These are phyloP conservation scores for Patellaria atrata DNA, from an alignment of 495 filamentous ascomycete genomes.

Conservation along the genomic window DNA sequence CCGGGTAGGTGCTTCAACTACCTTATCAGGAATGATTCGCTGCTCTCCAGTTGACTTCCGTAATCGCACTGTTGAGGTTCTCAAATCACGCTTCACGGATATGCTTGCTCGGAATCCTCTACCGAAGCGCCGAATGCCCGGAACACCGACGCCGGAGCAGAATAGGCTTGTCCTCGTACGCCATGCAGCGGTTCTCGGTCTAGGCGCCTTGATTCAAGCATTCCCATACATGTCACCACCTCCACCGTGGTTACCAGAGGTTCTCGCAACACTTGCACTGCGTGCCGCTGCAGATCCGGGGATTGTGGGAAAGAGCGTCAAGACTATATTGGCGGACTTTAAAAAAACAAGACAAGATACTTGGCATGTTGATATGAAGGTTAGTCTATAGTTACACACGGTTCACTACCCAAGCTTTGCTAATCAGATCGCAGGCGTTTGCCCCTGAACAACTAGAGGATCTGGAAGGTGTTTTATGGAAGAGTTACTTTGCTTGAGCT, in stretches of 20 bases:
- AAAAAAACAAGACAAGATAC: constrained; percentile 99
- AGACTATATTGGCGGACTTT: constrained; percentile 87
- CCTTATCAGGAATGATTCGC: constrained; percentile 92
- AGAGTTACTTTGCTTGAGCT: constrained; percentile 87
- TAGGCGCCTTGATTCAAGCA: constrained; percentile 86
- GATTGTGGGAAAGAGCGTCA: constrained; percentile 94
- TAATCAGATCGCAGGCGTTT: constrained; percentile 51
- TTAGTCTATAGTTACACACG: constrained; percentile 33
- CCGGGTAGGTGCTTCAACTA: constrained; percentile 78
- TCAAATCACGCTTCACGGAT: constrained; percentile 68
- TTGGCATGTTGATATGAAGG: constrained; percentile 96
- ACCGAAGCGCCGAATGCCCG: constrained; percentile 47
- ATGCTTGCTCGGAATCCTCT: constrained; percentile 67
- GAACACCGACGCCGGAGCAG: constrained; percentile 69
- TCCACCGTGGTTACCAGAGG: constrained; percentile 85
- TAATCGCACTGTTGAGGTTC: constrained; percentile 52
- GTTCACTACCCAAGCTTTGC: constrained; percentile 2
- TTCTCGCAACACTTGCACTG: constrained; percentile 71
- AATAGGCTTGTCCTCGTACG: constrained; percentile 64
- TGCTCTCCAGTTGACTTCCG: constrained; percentile 82
- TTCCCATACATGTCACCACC: constrained; percentile 94
- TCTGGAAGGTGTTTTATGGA: constrained; percentile 93
- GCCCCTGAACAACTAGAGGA: constrained; percentile 86
- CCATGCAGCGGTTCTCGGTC: constrained; percentile 83
- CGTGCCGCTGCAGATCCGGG: constrained; percentile 79